Evolutionary conservation across 495 filamentous ascomycete species (phyloP), one percentile per base, ranked within the genome.

Genomic region (Xylaria bambusicola): DNA sequence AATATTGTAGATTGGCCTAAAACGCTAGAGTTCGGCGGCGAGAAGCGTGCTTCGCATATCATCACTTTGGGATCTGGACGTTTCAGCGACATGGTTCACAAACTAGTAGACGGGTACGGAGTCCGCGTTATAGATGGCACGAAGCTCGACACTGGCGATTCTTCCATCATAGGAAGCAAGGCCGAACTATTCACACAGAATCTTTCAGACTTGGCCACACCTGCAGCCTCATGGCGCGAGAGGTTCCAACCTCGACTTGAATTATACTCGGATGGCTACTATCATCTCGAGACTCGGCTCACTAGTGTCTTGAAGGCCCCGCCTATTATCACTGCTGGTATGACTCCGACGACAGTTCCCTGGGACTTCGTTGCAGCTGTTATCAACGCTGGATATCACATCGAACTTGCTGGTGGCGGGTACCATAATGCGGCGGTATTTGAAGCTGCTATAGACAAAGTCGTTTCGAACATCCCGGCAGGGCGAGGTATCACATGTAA

Each of bases 301-400:
- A 92, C 86, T 69, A 76, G 89, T 73, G 24, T 92, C 38, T 74
- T 93, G 27, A 88, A 89, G 40, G 79, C 90, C 15, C 89, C 90
- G 2, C 90, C 92, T 0, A 78, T 97, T 53, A 90, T 96, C 85
- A 91, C 96, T n/a, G 90, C 92, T 46, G 92, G 92, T 64, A 97
- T 97, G 92, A 97, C 92, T 2, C 93, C 92, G 9, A 87, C 86
- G 61, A 97, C 92, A 17, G 92, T 96, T 1, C 84, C 92, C n/a
- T 96, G 91, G 91, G 91, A 96, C 70, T 97, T 97, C 66, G 88
- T 96, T 42, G 88, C 91, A 24, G 89, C 92, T 1, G 93, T 89
- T 0, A 96, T 96, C 88, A 93, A 92, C 59, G 91, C 92, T 57
- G 93, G 93, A 17, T 97, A 96, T 69, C 89, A 94, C 65, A 88